These are phyloP conservation scores for Chenopodium formosanum DNA, from an alignment of 148 eudicot species.

Conservation along the genomic window DNA sequence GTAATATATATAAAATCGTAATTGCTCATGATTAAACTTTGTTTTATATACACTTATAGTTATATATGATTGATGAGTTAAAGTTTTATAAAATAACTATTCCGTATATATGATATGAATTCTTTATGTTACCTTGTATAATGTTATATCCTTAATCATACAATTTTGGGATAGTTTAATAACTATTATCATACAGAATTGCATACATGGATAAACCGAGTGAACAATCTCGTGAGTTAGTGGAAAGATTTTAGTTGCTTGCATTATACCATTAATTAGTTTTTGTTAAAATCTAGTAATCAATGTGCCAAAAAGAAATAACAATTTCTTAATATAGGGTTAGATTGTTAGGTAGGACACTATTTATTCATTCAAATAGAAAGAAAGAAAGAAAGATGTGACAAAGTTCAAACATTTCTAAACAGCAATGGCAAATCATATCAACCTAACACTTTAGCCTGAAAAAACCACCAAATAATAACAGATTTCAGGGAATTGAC, in stretches of 20 bases:
- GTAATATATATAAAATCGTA: too few relatives aligned
- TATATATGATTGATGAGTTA: too few relatives aligned
- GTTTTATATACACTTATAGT: too few relatives aligned
- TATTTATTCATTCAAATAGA: slow-evolving; percentile 2
- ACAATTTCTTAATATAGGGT: not conserved
- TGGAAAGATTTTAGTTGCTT: not conserved
- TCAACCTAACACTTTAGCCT: not conserved
- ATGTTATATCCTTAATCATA: too few relatives aligned
- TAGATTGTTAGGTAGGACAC: not conserved
- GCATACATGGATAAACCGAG: not conserved
- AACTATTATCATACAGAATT: not conserved
- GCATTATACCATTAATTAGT: not conserved
- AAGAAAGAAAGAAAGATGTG: not conserved
- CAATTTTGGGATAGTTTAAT: not conserved
- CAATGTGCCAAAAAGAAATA: not conserved
- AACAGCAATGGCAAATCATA: not conserved
- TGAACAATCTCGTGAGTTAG: not conserved
- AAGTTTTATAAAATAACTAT: too few relatives aligned
- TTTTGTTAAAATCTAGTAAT: too few relatives aligned
- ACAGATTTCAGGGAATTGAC: too few relatives aligned
- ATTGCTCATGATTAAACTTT: too few relatives aligned
- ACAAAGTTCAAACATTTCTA: not conserved
- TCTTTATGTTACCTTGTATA: too few relatives aligned
- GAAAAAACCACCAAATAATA: too few relatives aligned
- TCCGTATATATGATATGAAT: too few relatives aligned